Conservation (phyloP, 176 grass and related monocot species). For the Oryza nivara region DNA sequence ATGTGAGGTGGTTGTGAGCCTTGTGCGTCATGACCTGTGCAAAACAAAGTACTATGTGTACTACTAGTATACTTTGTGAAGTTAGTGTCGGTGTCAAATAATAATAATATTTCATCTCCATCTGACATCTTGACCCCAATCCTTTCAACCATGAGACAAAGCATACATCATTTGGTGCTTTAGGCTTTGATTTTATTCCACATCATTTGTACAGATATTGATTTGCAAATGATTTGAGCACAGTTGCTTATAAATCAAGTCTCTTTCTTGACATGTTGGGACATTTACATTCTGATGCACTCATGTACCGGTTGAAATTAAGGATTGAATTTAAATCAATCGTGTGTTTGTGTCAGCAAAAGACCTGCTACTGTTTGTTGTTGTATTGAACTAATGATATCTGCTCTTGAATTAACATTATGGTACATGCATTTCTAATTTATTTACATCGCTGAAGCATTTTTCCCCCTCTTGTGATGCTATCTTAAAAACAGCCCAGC, state of each 20-base stretch:
- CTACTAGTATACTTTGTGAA: neutral
- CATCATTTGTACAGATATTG: neutral
- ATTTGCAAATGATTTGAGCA: slow-evolving; percentile 5
- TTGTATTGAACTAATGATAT: neutral
- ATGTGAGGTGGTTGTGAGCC: neutral
- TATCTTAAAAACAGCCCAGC: slow-evolving; percentile 44
- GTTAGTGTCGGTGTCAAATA: slow-evolving; percentile 7
- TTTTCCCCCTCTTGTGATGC: slow-evolving; percentile 1
- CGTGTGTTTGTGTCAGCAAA: slow-evolving; percentile 9
- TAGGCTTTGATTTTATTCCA: neutral
- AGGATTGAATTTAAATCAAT: neutral
- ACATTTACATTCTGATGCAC: slow-evolving; percentile 18
- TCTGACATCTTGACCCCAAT: neutral
- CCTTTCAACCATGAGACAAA: slow-evolving; percentile 16
- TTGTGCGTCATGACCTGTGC: slow-evolving; percentile 15
- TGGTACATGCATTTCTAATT: neutral
- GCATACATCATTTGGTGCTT: slow-evolving; percentile 8
- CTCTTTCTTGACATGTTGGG: neutral
- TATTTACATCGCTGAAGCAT: neutral
- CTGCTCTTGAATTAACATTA: neutral
- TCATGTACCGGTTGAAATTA: neutral
- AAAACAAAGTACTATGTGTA: neutral
- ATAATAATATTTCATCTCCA: neutral
- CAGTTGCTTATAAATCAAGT: neutral
- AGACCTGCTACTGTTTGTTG: neutral